phyloP scores from a whole-genome alignment of 345 rosid species.

The Salix caprea region DNA sequence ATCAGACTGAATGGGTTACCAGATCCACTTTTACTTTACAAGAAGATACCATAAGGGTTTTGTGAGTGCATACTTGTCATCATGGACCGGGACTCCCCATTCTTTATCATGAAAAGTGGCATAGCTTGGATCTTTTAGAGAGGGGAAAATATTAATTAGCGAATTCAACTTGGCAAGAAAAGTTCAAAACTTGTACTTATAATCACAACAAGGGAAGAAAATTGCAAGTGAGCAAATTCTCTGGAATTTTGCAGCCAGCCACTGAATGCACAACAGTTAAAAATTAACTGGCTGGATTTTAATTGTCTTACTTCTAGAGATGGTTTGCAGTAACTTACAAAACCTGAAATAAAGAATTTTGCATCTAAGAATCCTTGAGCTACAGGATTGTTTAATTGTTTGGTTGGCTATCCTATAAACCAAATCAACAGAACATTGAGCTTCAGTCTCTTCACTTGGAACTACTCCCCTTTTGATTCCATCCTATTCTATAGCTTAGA shows the following conservation, averaged over 20 bases:
- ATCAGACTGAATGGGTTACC: constrained; percentile 1
- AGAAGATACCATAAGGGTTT: not conserved
- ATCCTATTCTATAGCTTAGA: too few relatives aligned
- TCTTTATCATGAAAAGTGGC: constrained; percentile 18
- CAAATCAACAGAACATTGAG: too few relatives aligned
- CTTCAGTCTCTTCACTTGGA: too few relatives aligned
- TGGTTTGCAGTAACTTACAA: not conserved
- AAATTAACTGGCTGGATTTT: not conserved
- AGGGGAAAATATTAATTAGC: not conserved
- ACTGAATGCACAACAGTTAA: not conserved
- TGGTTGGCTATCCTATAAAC: too few relatives aligned
- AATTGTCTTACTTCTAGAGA: not conserved
- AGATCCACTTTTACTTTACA: not conserved
- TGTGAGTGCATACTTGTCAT: constrained; percentile 48
- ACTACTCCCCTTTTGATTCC: too few relatives aligned
- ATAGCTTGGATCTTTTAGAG: constrained; percentile 9
- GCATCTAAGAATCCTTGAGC: not conserved
- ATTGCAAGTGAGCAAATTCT: not conserved
- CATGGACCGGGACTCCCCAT: constrained; percentile 54
- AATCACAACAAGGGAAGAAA: not conserved
- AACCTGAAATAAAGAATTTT: not conserved
- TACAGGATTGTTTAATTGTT: not conserved
- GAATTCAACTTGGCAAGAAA: not conserved
- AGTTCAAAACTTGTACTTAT: not conserved
- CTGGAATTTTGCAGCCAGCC: not conserved